Evolutionary conservation across 805 yeast genomes (phyloP), one percentile per base, ranked within the genome.

Genomic region (Metschnikowia gelsemii): DNA sequence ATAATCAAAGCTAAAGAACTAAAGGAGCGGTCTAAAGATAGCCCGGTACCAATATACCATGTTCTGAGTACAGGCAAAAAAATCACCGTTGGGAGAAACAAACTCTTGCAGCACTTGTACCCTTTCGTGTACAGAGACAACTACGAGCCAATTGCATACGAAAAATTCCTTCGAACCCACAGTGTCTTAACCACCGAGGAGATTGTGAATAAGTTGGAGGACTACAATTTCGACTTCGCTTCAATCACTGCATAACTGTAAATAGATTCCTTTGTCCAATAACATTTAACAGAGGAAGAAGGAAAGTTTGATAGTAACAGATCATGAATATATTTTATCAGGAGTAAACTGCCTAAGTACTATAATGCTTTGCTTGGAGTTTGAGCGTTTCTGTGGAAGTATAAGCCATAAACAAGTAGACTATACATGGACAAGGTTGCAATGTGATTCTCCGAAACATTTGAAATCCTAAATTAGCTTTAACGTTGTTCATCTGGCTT

Each of bases 21-120:
- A 52, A 56, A 38, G 68, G 64, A 42, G 65, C 64, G 47, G 70
- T 72, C 45, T 63, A 54, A 61, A 17, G 59, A 54, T 18, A 46
- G 53, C 7, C 35, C 57, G 12, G 59, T 40, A 11, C 68, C 70
- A 19, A 74, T 86, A 3, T 83, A 69, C 58, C 78, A 70, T 58
- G 61, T 75, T 19, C 62, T 61, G 41, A 61, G 61, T 17, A 60
- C 68, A 31, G 74, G 76, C 31, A 61, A 53, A 51, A 68, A 75
- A 41, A 58, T 88, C 38, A 69, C 66, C 3, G 81, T 76, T 30
- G 91, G 93, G 32, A 80, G 80, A 62, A 76, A 85, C 58, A 77
- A 72, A 55, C 67, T 88, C 36, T 60, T 86, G 43, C 67, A 72
- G 43, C 66, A 61, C 35, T 67, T 85, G 51, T 82, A 68, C 57